Evolutionary conservation across 768 basidiomycete genomes (phyloP), one percentile per base, ranked within the genome.

Genomic region (Suillus discolor): DNA sequence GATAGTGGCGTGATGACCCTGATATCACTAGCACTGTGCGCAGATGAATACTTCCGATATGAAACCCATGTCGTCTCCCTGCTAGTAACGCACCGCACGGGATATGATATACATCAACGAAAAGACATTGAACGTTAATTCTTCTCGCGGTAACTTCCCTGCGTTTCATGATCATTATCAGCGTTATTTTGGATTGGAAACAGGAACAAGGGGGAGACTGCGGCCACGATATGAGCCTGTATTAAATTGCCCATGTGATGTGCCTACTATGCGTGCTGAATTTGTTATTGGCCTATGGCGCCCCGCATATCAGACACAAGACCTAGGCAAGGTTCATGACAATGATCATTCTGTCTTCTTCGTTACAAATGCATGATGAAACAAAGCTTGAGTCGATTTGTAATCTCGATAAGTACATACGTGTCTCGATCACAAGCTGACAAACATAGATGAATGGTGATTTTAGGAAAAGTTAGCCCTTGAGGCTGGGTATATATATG

Each of bases 11-110:
- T 18, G 57, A 60, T 7, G 34, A 60, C 25, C 57, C 39, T 41
- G 23, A 25, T 60, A 28, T 60, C 57, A 9, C 25, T 42, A 42
- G 18, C 18, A 42, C 42, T 9, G 9, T 18, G 2, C n/a, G 4
- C n/a, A 57, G 36, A 39, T 57, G 57, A 41, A 41, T 57, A 38
- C 16, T 23, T 11, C 38, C 38, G 57, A 60, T 60, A 60, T 60
- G 39, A 60, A 60, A 60, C 39, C 31, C 39, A 25, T 41, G 23
- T 39, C 18, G 25, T 42, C 20, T 11, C 23, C 11, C 36, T 25
- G 15, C 39, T 42, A 18, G 39, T 25, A 41, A 39, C 39, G n/a
- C 57, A 42, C 39, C 39, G n/a, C 57, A 42, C 39, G 57, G 25
- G 36, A 38, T 38, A 38, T 38, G 36, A 60, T 60, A 59, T 39